Conservation (phyloP, 2,329 filamentous ascomycete species). For the Colletotrichum higginsianum region DNA sequence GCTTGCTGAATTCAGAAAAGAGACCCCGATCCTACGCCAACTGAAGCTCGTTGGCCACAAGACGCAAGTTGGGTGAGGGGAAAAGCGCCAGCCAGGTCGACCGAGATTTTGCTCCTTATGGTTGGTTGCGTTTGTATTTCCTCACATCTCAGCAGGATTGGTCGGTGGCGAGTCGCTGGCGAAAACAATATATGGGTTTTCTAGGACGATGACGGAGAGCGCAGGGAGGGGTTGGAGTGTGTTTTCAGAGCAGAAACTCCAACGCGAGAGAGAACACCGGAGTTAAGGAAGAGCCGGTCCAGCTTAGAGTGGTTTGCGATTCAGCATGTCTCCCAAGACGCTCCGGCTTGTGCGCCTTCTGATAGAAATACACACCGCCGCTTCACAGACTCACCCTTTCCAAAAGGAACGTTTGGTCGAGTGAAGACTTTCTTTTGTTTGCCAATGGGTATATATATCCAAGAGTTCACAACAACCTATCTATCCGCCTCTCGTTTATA, state of each 20-base stretch:
- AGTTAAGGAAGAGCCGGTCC: background rate
- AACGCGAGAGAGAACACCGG: too few species aligned
- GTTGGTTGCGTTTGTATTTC: background rate
- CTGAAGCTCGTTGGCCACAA: background rate
- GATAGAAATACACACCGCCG: background rate
- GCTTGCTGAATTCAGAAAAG: background rate
- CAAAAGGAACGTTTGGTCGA: too few species aligned
- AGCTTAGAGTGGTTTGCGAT: background rate
- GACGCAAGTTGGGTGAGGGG: background rate
- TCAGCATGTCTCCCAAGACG: too few species aligned
- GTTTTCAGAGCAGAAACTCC: background rate
- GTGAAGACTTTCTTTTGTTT: slow-evolving; percentile 4
- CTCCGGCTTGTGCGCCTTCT: background rate
- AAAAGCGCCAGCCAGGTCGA: background rate
- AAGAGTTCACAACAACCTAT: background rate
- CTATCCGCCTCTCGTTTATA: background rate
- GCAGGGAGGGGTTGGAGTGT: accelerated
- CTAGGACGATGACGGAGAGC: background rate
- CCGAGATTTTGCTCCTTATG: background rate
- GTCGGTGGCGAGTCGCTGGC: background rate
- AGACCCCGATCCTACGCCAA: background rate
- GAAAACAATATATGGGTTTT: background rate
- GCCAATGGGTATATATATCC: slow-evolving; percentile 21
- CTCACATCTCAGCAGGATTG: too few species aligned
- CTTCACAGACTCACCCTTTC: background rate